Base-by-base conservation (phyloP, 305 asterid species). In the Fraxinus angustifolia region DNA sequence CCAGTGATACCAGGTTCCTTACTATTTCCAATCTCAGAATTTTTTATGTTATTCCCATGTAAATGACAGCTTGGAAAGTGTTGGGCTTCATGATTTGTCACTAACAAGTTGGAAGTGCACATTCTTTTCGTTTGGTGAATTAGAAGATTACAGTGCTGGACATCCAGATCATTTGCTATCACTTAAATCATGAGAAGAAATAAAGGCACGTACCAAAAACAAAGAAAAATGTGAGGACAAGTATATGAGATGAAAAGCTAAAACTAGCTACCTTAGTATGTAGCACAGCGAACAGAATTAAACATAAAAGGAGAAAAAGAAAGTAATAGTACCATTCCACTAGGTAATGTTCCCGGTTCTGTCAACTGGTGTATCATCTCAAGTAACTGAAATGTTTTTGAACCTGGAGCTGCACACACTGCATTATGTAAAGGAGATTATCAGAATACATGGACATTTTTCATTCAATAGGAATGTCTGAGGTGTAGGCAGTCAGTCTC, bases 341-440 rank as follows among this genome's bases (percentile, higher is more conserved):
- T 81, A 75, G 99, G 99, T 23, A 23, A 23, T 23, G 26, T 23
- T 80, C 93, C 94, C 65, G 97, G 90, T 80, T 89, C 90, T 33
- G 89, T 87, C 83, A 87, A 79, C 82, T 82, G 90, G 90, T 91
- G 93, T 87, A 95, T 91, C 99, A 95, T 93, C 91, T 95, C 99
- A 83, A 95, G 92, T 85, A 95, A 88, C 89, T 95, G 99, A 91
- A 95, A 95, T 21, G 98, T 95, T 92, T 95, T 95, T 16, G 99
- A 95, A 67, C 99, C 99, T 3, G 99, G 99, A 79, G 99, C 99
- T 2, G 99, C 98, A 77, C 99, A 95, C 98, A 94, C 98, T 94
- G 90, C 96, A 89, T 82, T 33, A 81, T 26, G 68, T 4, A 88
- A 28, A 83, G 82, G 79, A 76, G 80, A 83, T 78, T 35, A 17